These are phyloP conservation scores for Colletotrichum paranaense DNA, from an alignment of 2,329 filamentous ascomycete genomes.

Conservation along the genomic window DNA sequence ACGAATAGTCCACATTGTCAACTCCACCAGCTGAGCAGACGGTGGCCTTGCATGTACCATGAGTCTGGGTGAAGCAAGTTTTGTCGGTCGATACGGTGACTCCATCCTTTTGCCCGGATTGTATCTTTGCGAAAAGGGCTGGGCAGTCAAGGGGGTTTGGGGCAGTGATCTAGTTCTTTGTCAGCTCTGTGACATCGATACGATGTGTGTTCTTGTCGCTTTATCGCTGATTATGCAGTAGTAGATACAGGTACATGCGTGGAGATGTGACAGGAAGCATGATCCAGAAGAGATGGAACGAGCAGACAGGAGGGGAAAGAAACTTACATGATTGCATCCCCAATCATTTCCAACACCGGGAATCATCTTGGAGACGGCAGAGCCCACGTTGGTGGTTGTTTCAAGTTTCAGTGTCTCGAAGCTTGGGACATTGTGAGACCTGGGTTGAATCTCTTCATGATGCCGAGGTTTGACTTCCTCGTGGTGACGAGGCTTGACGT, in stretches of 20 bases:
- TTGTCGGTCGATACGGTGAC: background rate
- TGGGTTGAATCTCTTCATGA: background rate
- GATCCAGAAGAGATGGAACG: background rate
- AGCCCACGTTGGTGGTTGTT: background rate
- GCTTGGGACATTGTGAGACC: background rate
- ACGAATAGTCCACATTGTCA: background rate
- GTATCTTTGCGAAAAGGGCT: background rate
- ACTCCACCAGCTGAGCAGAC: background rate
- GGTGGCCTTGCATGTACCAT: slow-evolving; percentile 5
- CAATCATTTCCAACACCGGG: slow-evolving; percentile 11
- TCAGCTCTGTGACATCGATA: background rate
- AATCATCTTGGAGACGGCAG: background rate
- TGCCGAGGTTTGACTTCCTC: background rate
- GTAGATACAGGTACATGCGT: background rate
- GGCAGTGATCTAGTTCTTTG: background rate
- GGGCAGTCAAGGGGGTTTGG: slow-evolving; percentile 19
- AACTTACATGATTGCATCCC: slow-evolving; percentile 8
- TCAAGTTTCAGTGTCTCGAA: background rate
- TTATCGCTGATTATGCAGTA: background rate
- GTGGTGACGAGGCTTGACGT: background rate
- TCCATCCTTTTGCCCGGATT: background rate
- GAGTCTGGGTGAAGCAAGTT: background rate
- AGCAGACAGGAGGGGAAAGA: background rate
- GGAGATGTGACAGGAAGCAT: background rate
- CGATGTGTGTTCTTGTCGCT: background rate